Base-by-base conservation (phyloP, 73 alveolate genomes). In the Stentor roeselii region DNA sequence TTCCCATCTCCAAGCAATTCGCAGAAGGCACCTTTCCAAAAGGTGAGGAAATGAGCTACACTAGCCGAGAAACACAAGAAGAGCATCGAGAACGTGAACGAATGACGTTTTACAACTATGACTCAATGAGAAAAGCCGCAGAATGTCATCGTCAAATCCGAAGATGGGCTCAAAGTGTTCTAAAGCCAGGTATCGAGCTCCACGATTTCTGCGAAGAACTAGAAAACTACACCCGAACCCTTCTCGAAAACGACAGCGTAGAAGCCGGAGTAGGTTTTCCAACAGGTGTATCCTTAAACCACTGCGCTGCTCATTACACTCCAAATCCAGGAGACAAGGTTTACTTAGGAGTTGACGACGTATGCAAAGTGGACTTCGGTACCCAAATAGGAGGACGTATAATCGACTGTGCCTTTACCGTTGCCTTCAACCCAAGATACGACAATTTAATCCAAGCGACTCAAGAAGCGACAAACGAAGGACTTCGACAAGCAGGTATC, bases 181-280 rank as follows among this genome's bases (percentile, higher is more conserved):
- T 97, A 39, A 94, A 90, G 80, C 99, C 99, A 2, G 99, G 99
- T 40, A 75, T 75, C 89, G 93, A 88, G 60, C 86, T 97, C 84
- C 92, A 94, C 37, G 99, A 97, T 78, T 94, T 97, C 37, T 94
- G 98, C 74, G 96, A 93, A 77, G 94, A 88, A 84, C 78, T 95
- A 60, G 99, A 97, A 89, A 90, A 94, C 42, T 94, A 91, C 87
- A 82, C 91, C 41, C 77, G 97, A 60, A 89, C 86, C 74, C 87
- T 97, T 67, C 88, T 97, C 21, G 92, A 94, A 78, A 93, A 91
- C 3, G 96, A 97, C 86, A 92, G 95, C 30, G 58, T 94, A 30
- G 96, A 95, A 78, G 93, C 95, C 14, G 99, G 99, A 1, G 94
- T 93, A 78, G 97, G 98, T 59, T 97, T 97, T 84, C 99, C 99